Conservation (phyloP, 306 rosid species). For the Trifolium pratense region DNA sequence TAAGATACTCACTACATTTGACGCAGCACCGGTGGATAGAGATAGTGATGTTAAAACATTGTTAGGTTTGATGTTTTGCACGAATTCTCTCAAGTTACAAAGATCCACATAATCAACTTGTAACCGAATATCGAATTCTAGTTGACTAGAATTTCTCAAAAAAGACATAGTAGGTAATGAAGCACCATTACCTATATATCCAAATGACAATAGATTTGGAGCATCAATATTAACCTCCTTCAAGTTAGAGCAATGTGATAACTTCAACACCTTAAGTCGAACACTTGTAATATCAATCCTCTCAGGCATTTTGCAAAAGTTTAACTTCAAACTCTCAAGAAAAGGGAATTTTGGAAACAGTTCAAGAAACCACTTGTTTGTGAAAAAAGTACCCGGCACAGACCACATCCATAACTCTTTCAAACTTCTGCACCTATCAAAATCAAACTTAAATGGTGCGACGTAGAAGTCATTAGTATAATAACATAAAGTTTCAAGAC, state of each 20-base stretch:
- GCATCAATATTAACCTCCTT: constrained; percentile 36
- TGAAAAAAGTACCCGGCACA: too few relatives aligned
- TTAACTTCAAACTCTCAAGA: constrained; percentile 40
- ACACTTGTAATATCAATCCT: constrained; percentile 38
- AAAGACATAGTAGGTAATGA: too few relatives aligned
- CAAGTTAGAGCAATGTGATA: neutral
- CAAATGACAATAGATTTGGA: constrained; percentile 29
- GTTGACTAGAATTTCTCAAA: too few relatives aligned
- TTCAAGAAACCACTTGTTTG: neutral
- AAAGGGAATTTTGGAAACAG: constrained; percentile 31
- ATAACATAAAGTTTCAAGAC: constrained; percentile 21
- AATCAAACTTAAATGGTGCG: constrained; percentile 6
- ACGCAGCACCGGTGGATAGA: neutral
- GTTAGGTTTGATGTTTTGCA: too few relatives aligned
- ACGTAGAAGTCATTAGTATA: neutral
- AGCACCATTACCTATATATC: neutral
- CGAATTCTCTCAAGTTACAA: too few relatives aligned
- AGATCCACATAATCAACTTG: too few relatives aligned
- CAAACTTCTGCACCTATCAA: constrained; percentile 31
- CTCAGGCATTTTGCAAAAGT: constrained; percentile 21
- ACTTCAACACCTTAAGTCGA: constrained; percentile 30
- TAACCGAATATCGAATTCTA: neutral
- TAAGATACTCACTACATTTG: too few relatives aligned
- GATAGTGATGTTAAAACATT: too few relatives aligned
- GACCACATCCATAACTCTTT: neutral